Evolutionary conservation across 345 rosid species (phyloP).

Genomic region (Anacardium occidentale): DNA sequence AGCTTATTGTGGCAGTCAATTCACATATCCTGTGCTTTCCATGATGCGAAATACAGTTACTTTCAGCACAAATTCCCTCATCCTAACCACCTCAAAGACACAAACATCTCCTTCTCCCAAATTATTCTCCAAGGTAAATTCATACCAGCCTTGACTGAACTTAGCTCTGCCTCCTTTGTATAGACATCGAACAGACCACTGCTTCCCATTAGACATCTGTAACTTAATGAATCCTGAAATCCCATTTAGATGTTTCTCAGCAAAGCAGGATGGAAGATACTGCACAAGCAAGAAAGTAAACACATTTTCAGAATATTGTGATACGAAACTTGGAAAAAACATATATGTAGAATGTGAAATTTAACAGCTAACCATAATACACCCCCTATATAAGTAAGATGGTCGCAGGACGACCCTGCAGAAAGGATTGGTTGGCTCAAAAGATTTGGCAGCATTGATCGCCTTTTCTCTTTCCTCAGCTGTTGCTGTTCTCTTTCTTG

Average conservation of each 20-base stretch:
- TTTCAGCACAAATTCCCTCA: conserved; percentile 77
- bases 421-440: conserved; percentile 75
- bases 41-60: conserved; percentile 67
- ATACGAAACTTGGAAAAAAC: not conserved
- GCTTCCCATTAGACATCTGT: conserved; percentile 68
- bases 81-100: conserved; percentile 65
- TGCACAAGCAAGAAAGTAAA: conserved; percentile 29
- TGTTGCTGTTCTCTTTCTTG: conserved; percentile 72
- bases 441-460: conserved; percentile 71
- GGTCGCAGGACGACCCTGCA: conserved; percentile 87
- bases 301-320: not conserved
- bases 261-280: conserved; percentile 87
- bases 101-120: conserved; percentile 93
- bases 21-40: conserved; percentile 26
- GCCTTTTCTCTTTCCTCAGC: conserved; percentile 79
- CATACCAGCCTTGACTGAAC: conserved; percentile 91
- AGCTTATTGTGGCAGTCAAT: conserved; percentile 18
- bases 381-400: conserved; percentile 74
- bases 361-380: conserved; percentile 66
- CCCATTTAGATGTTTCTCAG: conserved; percentile 76
- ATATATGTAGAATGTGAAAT: not conserved
- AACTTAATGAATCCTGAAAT: conserved; percentile 81
- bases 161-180: conserved; percentile 85
- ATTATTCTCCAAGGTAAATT: conserved; percentile 74
- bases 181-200: conserved; percentile 90